These are phyloP conservation scores for Danielia reshetovae DNA, from an alignment of 805 yeast genomes.

Conservation along the genomic window DNA sequence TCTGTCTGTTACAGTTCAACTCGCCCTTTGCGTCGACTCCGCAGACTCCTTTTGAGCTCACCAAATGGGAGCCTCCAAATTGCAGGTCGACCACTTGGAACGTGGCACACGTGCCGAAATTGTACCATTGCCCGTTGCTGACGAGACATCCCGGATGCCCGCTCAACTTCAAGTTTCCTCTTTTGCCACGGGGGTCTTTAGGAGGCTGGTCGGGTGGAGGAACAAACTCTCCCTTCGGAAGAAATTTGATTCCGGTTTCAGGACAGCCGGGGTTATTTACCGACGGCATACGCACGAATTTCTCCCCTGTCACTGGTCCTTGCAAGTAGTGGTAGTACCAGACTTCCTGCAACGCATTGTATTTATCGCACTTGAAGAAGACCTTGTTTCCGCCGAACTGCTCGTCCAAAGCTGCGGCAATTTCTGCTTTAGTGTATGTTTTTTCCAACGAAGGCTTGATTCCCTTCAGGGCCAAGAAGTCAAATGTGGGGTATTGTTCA, in stretches of 20 bases:
- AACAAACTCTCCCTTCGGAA: conserved; percentile 53
- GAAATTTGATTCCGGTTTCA: conserved; percentile 58
- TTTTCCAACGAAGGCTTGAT: conserved; percentile 31
- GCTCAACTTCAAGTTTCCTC: conserved; percentile 42
- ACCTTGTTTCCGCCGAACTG: conserved; percentile 30
- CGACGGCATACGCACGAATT: conserved; percentile 58
- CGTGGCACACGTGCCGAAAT: conserved; percentile 81
- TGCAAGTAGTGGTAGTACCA: conserved; percentile 25
- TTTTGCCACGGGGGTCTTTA: conserved; percentile 9
- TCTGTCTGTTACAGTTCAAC: conserved; percentile 12
- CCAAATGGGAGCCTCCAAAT: conserved; percentile 70
- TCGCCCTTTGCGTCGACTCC: conserved; percentile 25
- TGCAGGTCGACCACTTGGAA: conserved; percentile 53
- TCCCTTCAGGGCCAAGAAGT: conserved; percentile 32
- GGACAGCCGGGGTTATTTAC: conserved; percentile 63
- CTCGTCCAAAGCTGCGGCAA: conserved; percentile 28
- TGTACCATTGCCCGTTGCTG: conserved; percentile 81
- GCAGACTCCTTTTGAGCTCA: conserved; percentile 74
- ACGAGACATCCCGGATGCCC: conserved; percentile 73
- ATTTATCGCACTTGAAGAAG: conserved; percentile 30
- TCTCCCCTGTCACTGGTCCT: conserved; percentile 19
- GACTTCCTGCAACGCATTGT: conserved; percentile 20
- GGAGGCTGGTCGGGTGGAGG: conserved; percentile 15
- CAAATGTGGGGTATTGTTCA: conserved; percentile 31
- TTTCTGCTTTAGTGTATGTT: conserved; percentile 31